Evolutionary conservation across 129 eudicot species (phyloP).

Genomic region (Arctium minus): DNA sequence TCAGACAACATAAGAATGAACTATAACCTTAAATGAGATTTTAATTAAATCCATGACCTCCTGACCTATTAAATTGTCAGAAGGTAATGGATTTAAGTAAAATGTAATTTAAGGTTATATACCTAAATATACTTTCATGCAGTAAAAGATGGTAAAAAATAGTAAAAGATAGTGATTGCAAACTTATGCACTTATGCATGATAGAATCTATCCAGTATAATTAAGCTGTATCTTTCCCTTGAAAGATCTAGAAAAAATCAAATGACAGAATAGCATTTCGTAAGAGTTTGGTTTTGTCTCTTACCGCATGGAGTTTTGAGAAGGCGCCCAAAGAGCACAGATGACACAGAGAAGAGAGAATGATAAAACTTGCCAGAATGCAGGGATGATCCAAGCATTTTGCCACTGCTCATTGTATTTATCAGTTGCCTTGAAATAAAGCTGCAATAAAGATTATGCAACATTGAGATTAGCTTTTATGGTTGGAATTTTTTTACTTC

Average conservation of each 20-base stretch:
- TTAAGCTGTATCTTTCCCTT: background rate
- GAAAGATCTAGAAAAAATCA: background rate
- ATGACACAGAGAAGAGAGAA: slow-evolving; percentile 71
- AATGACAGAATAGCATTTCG: background rate
- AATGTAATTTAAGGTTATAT: too few species aligned
- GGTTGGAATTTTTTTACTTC: background rate
- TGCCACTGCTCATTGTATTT: slow-evolving; percentile 76
- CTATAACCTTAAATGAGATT: too few species aligned
- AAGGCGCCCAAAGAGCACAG: slow-evolving; percentile 89
- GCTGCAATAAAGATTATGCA: slow-evolving; percentile 32
- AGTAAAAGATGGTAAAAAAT: background rate
- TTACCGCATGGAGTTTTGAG: slow-evolving; percentile 77
- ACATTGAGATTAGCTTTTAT: background rate
- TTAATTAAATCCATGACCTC: too few species aligned
- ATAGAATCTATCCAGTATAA: background rate
- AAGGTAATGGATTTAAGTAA: too few species aligned
- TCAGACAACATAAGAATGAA: background rate
- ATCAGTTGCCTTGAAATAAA: slow-evolving; percentile 67
- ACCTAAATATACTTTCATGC: too few species aligned
- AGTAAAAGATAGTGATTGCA: background rate
- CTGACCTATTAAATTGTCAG: too few species aligned
- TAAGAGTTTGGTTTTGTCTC: background rate
- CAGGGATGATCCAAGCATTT: slow-evolving; percentile 87
- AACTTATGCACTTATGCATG: background rate
- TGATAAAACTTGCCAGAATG: slow-evolving; percentile 80